A percentile compares a stretch with the other conserved stretches of the same genome.
Conservation (phyloP, 2,329 filamentous ascomycete genomes). For the Neofusicoccum umdonicola region DNA sequence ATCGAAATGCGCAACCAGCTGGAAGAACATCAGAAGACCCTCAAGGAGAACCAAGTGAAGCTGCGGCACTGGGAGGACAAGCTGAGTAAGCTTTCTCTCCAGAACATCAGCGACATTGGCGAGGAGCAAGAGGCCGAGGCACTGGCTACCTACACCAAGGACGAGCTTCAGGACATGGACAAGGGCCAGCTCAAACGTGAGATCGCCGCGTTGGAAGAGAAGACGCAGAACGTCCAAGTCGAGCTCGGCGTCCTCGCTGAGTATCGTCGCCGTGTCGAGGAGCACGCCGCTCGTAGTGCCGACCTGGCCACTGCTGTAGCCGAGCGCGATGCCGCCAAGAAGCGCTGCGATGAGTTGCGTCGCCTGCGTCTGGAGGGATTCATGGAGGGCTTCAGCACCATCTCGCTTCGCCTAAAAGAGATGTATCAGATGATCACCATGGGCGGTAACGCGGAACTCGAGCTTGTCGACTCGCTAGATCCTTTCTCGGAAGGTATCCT, state of each 20-base stretch:
- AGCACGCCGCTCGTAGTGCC: conserved; percentile 75
- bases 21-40: conserved; percentile 89
- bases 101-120: conserved; percentile 65
- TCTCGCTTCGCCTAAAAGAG: conserved; percentile 92
- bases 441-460: conserved; percentile 96
- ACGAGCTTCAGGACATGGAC: conserved; percentile 63
- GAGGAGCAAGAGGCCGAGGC: conserved; percentile 48
- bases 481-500: conserved; percentile 96
- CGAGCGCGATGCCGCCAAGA: conserved; percentile 82
- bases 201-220: conserved; percentile 67
- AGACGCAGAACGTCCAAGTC: conserved; percentile 80
- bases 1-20: conserved; percentile 99
- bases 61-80: conserved; percentile 88
- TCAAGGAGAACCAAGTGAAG: conserved; percentile 81
- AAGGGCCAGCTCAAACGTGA: conserved; percentile 62
- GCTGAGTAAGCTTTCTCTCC: conserved; percentile 75
- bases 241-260: conserved; percentile 86
- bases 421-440: conserved; percentile 99
- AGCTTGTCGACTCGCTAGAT: conserved; percentile 92
- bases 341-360: conserved; percentile 86
- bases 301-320: conserved; percentile 78
- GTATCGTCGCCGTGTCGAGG: conserved; percentile 81
- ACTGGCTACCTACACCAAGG: conserved; percentile 75
- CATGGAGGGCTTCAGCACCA: conserved; percentile 95
- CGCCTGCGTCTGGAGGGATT: conserved; percentile 90